These are phyloP conservation scores for Kwoniella shivajii DNA, from an alignment of 1,284 basidiomycete genomes.

Conservation along the genomic window DNA sequence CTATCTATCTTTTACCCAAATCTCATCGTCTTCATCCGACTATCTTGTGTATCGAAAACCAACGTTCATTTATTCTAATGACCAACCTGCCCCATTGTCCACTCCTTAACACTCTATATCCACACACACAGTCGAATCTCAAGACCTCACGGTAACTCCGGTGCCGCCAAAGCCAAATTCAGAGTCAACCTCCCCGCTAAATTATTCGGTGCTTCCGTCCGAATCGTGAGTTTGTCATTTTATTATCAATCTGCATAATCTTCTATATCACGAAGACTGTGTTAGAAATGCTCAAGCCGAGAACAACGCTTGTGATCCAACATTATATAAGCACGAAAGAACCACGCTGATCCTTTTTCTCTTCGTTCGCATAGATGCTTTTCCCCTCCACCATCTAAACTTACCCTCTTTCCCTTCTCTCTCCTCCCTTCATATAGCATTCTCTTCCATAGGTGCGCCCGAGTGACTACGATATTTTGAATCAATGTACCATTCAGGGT, in stretches of 20 bases:
- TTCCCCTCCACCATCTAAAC: slow-evolving; percentile 56
- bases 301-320: no score
- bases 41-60: no score
- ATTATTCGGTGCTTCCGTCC: slow-evolving; percentile 90
- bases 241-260: background rate
- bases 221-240: slow-evolving; percentile 67
- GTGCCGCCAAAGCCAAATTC: slow-evolving; percentile 98
- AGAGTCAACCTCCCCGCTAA: slow-evolving; percentile 92
- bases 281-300: background rate
- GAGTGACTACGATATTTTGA: slow-evolving; percentile 9
- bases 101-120: background rate
- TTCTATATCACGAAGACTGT: background rate
- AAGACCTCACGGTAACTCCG: slow-evolving; percentile 89
- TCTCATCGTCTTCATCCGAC: background rate
- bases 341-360: background rate
- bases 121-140: slow-evolving; percentile 70
- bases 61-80: no score
- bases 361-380: slow-evolving; percentile 45
- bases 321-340: no score
- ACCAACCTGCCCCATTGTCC: background rate
- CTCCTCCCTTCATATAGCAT: background rate
- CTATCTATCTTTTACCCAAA: background rate
- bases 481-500: slow-evolving; percentile 30
- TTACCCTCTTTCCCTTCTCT: background rate
- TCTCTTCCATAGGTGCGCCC: background rate